These are phyloP conservation scores for Lasiodiplodia theobromae DNA, from an alignment of 2,329 filamentous ascomycete genomes.

Conservation along the genomic window DNA sequence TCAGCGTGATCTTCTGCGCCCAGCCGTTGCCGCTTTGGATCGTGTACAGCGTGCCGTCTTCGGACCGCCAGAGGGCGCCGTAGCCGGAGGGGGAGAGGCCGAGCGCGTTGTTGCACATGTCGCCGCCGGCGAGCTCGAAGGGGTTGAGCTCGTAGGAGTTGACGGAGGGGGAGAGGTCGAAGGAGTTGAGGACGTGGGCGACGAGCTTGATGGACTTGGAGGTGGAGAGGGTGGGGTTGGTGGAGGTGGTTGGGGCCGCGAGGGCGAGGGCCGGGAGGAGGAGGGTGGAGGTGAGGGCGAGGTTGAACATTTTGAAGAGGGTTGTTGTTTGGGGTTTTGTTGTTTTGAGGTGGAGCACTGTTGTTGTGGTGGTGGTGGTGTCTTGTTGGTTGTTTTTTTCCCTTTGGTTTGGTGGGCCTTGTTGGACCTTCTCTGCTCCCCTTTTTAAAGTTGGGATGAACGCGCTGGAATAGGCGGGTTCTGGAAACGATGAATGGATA, in stretches of 20 bases:
- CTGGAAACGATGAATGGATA: too few species aligned
- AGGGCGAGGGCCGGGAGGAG: background rate
- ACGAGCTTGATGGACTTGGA: conserved; percentile 8
- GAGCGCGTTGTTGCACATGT: background rate
- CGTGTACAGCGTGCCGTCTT: background rate
- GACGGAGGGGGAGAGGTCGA: background rate
- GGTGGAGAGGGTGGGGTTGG: conserved; percentile 1
- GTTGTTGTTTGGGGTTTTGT: background rate
- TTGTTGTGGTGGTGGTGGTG: background rate
- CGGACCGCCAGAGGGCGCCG: background rate
- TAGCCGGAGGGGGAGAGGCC: background rate
- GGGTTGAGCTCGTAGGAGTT: background rate
- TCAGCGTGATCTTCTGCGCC: background rate
- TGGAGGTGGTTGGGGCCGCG: background rate
- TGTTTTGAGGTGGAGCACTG: background rate
- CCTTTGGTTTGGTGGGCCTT: too few species aligned
- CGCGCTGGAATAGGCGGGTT: too few species aligned
- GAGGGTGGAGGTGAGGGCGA: background rate
- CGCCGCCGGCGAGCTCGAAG: background rate
- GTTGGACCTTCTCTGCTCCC: too few species aligned
- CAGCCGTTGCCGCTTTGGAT: background rate
- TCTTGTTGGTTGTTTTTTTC: background rate
- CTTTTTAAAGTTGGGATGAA: too few species aligned
- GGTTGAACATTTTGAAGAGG: background rate
- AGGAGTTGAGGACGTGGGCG: background rate